These are phyloP conservation scores for Calocybe gambosa DNA, from an alignment of 1,284 basidiomycete species.

Conservation along the genomic window DNA sequence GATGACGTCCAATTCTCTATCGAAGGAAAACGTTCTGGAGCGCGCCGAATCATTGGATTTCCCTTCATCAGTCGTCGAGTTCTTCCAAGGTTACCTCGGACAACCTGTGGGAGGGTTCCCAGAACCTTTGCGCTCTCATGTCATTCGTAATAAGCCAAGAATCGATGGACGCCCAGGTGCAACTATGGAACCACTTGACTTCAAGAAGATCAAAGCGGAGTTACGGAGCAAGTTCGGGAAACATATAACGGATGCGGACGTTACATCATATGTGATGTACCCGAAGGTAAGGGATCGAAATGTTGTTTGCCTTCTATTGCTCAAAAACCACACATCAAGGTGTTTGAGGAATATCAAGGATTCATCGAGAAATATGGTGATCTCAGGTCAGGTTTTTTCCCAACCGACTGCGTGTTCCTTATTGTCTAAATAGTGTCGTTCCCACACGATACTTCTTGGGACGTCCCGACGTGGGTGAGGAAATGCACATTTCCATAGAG, in stretches of 20 bases:
- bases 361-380: conserved; percentile 97
- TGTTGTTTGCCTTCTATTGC: conserved; percentile 12
- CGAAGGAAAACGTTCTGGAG: conserved; percentile 81
- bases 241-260: conserved; percentile 89
- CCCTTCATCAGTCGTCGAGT: conserved; percentile 93
- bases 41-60: conserved; percentile 92
- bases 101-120: conserved; percentile 98
- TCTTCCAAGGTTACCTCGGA: conserved; percentile 97
- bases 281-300: conserved; percentile 57
- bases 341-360: conserved; percentile 95
- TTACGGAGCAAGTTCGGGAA: conserved; percentile 92
- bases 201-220: conserved; percentile 94
- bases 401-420: conserved; percentile 15
- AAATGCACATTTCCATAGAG: conserved; percentile 96
- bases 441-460: conserved; percentile 98
- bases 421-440: conserved; percentile 55
- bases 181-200: conserved; percentile 83
- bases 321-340: conserved; percentile 37
- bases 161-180: conserved; percentile 93
- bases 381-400: conserved; percentile 55
- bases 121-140: conserved; percentile 85
- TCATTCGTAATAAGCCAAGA: conserved; percentile 92
- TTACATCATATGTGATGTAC: conserved; percentile 95
- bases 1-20: conserved; percentile 95
- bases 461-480: conserved; percentile 88